These are phyloP conservation scores for Vitis hybrid DNA, from an alignment of 177 flowering plant genomes.

Conservation along the genomic window DNA sequence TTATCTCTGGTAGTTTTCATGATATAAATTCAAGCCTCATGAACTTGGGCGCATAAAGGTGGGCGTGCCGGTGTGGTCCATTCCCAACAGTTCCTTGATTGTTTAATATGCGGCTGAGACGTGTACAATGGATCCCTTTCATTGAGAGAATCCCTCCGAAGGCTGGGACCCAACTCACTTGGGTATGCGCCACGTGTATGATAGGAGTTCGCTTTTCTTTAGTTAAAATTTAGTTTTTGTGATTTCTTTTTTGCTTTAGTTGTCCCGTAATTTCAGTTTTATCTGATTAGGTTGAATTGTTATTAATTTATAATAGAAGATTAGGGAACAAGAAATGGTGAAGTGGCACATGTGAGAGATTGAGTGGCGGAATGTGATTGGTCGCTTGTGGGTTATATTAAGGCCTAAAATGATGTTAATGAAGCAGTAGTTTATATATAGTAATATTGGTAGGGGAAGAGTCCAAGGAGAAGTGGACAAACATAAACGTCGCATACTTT, in stretches of 20 bases:
- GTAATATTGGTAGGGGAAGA: no score
- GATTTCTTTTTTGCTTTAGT: background rate
- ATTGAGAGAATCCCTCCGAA: no score
- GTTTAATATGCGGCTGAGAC: conserved; percentile 6
- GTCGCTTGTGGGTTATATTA: background rate
- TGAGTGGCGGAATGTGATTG: conserved; percentile 10
- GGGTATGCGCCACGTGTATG: conserved; percentile 7
- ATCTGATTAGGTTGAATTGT: background rate
- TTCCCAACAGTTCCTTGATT: background rate
- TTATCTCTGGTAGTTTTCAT: no score
- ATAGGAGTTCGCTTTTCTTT: background rate
- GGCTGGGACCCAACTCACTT: conserved; percentile 6
- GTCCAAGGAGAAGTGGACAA: no score
- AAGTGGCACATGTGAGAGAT: background rate
- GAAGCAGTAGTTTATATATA: background rate
- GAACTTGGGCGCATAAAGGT: conserved; percentile 1
- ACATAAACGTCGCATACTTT: no score
- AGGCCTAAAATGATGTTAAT: background rate
- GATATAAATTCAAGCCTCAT: no score
- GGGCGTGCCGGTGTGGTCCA: background rate
- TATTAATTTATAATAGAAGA: background rate
- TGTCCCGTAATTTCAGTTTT: background rate
- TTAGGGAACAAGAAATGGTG: background rate
- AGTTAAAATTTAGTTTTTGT: background rate
- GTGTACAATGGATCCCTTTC: background rate